Base-by-base conservation (phyloP, 202 grass and related monocot genomes). In the Panicum virgatum region DNA sequence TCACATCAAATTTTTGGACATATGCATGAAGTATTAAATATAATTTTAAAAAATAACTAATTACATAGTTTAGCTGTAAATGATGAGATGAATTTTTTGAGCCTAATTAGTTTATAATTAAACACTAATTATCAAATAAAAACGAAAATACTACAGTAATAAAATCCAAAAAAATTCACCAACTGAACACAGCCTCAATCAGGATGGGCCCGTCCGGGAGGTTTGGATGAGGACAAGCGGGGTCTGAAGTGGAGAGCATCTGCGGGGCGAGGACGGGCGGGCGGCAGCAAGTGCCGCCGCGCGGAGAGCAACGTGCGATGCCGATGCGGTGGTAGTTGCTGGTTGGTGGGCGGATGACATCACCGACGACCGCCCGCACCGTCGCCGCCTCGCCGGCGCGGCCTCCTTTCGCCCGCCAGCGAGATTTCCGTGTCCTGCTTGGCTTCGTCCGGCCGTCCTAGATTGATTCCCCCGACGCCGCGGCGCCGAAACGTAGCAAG, bases 271-370 rank as follows among this genome's bases (percentile, higher is more conserved):
- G 12, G 25, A 46, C 50, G 50, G 48, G 6, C 54, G 56, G 54
- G 6, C 54, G 56, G 54, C 5, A 18, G 58, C 15, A 18, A 26
- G 40, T n/a, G 19, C 50, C 12, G 62, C 62, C 39, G 26, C 9
- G 37, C 16, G 27, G 37, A 25, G 52, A 39, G 47, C 36, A 66
- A 20, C 71, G 63, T 76, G 71, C 66, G 77, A 81, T 64, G 70
- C 25, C 66, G 82, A 80, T 62, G 68, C 22, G 59, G 72, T 78
- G 83, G 78, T 78, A 12, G 59, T 86, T 89, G 78, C 72, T 82
- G 72, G 87, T 86, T 73, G 66, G 87, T 78, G 34, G 30, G 64
- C 25, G 27, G 66, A 67, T 86, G 87, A 85, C 77, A 82, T 85
- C 87, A 89, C 82, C 61, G 86, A 75, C 76, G 62, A 70, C 82